Base-by-base conservation (phyloP, 805 yeast species). In the Jamesozyma piceae region DNA sequence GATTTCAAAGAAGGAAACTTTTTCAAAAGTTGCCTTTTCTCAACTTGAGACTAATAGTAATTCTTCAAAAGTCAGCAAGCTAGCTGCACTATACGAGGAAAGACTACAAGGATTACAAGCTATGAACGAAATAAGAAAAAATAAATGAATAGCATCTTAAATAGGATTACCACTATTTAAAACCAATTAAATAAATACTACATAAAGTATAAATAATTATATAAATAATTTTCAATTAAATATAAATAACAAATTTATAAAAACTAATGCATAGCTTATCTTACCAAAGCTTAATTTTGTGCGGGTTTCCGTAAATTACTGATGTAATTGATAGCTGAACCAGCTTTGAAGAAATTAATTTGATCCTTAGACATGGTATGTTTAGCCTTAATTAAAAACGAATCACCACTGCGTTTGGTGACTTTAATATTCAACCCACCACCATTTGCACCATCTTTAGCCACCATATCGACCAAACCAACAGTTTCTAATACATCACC, bases 291-390 rank as follows among this genome's bases (percentile, higher is more conserved):
- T 21, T 32, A 39, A 22, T 19, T 22, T 36, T 43, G 21, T 26
- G 35, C 35, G 26, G 36, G 24, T 57, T 67, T 67, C 48, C 68
- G 66, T 61, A 67, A 63, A 53, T 77, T 73, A 52, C 94, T 90
- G 60, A 92, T 92, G 67, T 77, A 78, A 66, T 92, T 92, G 60
- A 92, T 88, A 27, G 98, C 98, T 43, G 95, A 84, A 42, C 98
- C 98, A 31, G 97, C 96, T 64, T 80, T 88, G 78, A 92, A 92
- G 69, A 90, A 92, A 50, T 84, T 94, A 42, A 92, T 72, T 72
- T 92, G 98, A 66, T 92, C 98, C 62, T 77, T 78, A 18, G 97
- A 88, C 97, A 92, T 89, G 38, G 97, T 90, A 66, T 92, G 98
- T 66, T 80, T 88, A 55, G 92, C 77, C 51, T 75, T 72, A 49